Percentiles rank a stretch among this genome's conserved stretches.
phyloP scores from a whole-genome alignment of 495 filamentous ascomycete genomes.

The Neurospora sp. region DNA sequence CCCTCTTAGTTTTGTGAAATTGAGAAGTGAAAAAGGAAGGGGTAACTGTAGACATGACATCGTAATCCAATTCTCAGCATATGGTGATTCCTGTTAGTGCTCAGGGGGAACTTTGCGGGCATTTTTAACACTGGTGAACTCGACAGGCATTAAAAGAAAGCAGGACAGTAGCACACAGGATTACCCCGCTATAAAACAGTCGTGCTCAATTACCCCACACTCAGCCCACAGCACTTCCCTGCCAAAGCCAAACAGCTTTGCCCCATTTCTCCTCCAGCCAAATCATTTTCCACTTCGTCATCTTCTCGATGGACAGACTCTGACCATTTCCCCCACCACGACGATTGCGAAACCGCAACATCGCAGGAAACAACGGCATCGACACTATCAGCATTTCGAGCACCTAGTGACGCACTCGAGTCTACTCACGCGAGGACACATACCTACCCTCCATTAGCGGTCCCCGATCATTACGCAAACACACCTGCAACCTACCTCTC shows the following conservation, averaged over 20 bases:
- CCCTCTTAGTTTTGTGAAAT: too few relatives aligned
- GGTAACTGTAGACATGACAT: too few relatives aligned
- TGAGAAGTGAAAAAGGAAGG: too few relatives aligned
- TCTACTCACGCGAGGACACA: not conserved
- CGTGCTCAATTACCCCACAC: not conserved
- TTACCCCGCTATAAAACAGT: not conserved
- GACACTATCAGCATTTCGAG: not conserved
- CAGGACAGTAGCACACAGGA: not conserved
- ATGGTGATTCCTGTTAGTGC: too few relatives aligned
- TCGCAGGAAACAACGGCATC: not conserved
- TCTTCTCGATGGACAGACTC: not conserved
- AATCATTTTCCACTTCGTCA: not conserved
- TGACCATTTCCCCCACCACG: not conserved
- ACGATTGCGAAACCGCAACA: not conserved
- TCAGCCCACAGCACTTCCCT: not conserved
- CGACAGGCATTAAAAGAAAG: not conserved
- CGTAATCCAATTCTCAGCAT: too few relatives aligned
- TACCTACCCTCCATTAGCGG: not conserved
- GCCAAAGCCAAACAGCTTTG: not conserved
- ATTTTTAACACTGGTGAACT: too few relatives aligned
- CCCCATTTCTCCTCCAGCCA: not conserved
- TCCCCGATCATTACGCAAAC: not conserved
- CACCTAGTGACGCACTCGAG: not conserved
- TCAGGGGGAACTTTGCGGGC: too few relatives aligned
- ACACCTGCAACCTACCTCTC: not conserved